Percentiles rank a stretch among this genome's conserved stretches.
Evolutionary conservation across 2,329 filamentous ascomycete genomes (phyloP).

Genomic region (Alternaria conjuncta): DNA sequence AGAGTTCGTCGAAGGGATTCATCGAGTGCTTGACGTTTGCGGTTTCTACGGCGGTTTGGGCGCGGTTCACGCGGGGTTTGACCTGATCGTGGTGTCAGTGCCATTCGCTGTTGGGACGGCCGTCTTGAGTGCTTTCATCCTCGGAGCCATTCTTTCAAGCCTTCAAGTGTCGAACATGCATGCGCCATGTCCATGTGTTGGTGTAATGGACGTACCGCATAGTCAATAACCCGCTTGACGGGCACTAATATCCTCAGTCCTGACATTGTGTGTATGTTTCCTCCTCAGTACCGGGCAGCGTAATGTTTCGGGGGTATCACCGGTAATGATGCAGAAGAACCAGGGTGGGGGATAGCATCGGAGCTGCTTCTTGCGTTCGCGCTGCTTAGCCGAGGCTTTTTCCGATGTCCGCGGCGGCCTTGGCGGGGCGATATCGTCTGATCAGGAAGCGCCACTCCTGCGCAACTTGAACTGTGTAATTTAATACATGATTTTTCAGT

Average conservation of each 20-base stretch:
- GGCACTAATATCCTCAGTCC: constrained; percentile 62
- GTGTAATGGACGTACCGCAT: constrained; percentile 54
- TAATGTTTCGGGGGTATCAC: not conserved
- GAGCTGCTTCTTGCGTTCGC: constrained; percentile 5
- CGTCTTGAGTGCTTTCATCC: not conserved
- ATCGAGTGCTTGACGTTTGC: constrained; percentile 95
- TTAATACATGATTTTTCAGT: too few relatives aligned
- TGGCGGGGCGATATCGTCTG: constrained; percentile 1
- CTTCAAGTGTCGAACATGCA: not conserved
- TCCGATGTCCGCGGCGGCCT: constrained; percentile 8
- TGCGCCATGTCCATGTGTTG: not conserved
- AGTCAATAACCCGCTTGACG: constrained; percentile 65
- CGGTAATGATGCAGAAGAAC: constrained; percentile 11
- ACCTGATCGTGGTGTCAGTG: constrained; percentile 53
- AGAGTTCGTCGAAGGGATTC: constrained; percentile 99
- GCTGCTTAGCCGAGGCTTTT: constrained; percentile 18
- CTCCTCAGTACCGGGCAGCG: not conserved
- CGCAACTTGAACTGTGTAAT: too few relatives aligned
- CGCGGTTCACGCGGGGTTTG: constrained; percentile 73
- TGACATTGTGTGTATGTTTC: constrained; percentile 45
- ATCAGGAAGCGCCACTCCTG: not conserved
- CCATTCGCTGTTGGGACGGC: not conserved
- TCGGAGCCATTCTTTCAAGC: not conserved
- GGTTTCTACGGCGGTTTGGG: constrained; percentile 87
- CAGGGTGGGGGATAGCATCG: constrained; percentile 19